These are phyloP conservation scores for Aquilaria agallochum DNA, from an alignment of 441 rosid genomes.

Conservation along the genomic window DNA sequence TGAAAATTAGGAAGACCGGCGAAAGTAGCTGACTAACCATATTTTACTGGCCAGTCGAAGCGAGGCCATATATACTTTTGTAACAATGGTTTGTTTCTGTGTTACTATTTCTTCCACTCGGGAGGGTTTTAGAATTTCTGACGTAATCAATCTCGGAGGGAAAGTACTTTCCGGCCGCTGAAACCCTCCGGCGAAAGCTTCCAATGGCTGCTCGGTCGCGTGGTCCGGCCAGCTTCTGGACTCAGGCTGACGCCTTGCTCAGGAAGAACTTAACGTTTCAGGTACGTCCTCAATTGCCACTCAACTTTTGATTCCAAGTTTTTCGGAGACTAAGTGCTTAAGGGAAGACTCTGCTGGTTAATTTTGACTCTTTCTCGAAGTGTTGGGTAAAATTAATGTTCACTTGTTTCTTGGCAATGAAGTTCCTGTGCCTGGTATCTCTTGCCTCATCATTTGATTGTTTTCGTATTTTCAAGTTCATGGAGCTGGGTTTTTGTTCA, in stretches of 20 bases:
- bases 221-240: constrained; percentile 58
- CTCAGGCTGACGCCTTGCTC: constrained; percentile 80
- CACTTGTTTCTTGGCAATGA: constrained; percentile 15
- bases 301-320: neutral
- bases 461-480: no score
- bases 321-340: no score
- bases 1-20: no score
- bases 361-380: neutral
- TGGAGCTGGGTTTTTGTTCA: no score
- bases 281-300: constrained; percentile 29
- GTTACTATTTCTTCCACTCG: no score
- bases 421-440: neutral
- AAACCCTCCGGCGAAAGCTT: neutral
- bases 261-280: constrained; percentile 84
- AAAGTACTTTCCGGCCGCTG: constrained; percentile 5
- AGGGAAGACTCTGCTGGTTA: neutral
- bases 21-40: no score
- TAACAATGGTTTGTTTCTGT: no score
- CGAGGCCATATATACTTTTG: no score
- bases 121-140: no score
- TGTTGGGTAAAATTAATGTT: neutral
- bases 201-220: constrained; percentile 51
- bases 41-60: no score
- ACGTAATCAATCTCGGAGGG: constrained; percentile 10
- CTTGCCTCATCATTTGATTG: no score